phyloP scores from a whole-genome alignment of 1,284 basidiomycete genomes.

The Vanrija pseudolonga region DNA sequence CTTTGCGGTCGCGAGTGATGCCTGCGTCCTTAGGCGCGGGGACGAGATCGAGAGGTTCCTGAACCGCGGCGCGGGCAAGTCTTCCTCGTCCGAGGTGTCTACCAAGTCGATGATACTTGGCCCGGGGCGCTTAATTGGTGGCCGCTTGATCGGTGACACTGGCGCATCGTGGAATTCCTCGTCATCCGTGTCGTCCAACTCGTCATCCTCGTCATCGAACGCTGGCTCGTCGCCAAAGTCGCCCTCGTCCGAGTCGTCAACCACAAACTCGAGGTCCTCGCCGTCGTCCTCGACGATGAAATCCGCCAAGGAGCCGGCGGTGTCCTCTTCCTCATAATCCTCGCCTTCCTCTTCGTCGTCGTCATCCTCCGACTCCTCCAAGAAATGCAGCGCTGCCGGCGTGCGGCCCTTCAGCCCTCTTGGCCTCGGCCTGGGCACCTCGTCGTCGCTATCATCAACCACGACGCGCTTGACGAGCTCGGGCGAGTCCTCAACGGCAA shows the following conservation, averaged over 20 bases:
- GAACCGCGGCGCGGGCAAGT: not conserved
- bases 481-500: not conserved
- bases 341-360: slow-evolving; percentile 12
- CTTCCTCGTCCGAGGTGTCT: slow-evolving; percentile 11
- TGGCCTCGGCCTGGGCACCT: not conserved
- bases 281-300: slow-evolving; percentile 45
- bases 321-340: slow-evolving; percentile 27
- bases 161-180: not conserved
- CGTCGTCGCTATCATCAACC: not conserved
- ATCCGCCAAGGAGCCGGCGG: slow-evolving; percentile 33
- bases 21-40: not conserved
- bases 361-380: not conserved
- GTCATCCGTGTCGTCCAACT: slow-evolving; percentile 2
- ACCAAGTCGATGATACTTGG: slow-evolving; percentile 2
- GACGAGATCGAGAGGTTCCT: slow-evolving; percentile 2
- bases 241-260: slow-evolving; percentile 20
- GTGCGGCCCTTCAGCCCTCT: not conserved
- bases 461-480: not conserved
- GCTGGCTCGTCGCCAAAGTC: not conserved
- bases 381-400: not conserved
- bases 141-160: not conserved
- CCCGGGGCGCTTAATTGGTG: no score
- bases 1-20: not conserved
- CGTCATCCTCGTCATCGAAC: slow-evolving; percentile 5
- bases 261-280: slow-evolving; percentile 8